A percentile compares a stretch with the other conserved stretches of the same genome.
These are phyloP conservation scores for Petrea volubilis DNA, from an alignment of 257 asterid species.

Conservation along the genomic window DNA sequence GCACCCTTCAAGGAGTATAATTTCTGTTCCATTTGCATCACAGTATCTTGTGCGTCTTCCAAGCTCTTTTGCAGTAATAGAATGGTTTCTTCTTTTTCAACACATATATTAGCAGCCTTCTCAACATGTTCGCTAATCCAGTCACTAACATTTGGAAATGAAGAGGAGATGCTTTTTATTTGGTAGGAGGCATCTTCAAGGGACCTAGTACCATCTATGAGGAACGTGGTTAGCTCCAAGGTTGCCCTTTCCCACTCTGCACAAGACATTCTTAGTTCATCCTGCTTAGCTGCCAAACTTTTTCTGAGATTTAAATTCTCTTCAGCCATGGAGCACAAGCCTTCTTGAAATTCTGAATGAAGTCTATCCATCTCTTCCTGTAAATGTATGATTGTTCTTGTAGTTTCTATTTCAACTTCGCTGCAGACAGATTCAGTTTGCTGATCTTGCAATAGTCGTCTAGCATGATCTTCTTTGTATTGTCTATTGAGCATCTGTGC, in stretches of 20 bases:
- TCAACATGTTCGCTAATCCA: constrained; percentile 71
- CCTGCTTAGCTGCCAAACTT: constrained; percentile 61
- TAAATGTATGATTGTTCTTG: constrained; percentile 59
- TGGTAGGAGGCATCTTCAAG: constrained; percentile 69
- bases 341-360: constrained; percentile 54
- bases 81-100: constrained; percentile 78
- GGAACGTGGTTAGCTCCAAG: constrained; percentile 76
- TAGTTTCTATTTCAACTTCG: constrained; percentile 75
- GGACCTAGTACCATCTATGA: constrained; percentile 77
- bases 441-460: constrained; percentile 37
- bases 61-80: constrained; percentile 59
- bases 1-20: constrained; percentile 71
- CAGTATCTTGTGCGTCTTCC: constrained; percentile 73
- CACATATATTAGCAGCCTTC: constrained; percentile 65
- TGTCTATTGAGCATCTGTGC: constrained; percentile 40
- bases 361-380: constrained; percentile 71
- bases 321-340: constrained; percentile 58
- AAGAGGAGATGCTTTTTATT: constrained; percentile 58
- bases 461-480: constrained; percentile 46
- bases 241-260: constrained; percentile 89
- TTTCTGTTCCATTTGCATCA: constrained; percentile 68
- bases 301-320: constrained; percentile 59
- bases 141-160: constrained; percentile 62
- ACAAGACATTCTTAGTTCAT: constrained; percentile 49
- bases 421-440: constrained; percentile 51